phyloP scores from a whole-genome alignment of 495 filamentous ascomycete genomes.

The Aspergillus conjunctus region DNA sequence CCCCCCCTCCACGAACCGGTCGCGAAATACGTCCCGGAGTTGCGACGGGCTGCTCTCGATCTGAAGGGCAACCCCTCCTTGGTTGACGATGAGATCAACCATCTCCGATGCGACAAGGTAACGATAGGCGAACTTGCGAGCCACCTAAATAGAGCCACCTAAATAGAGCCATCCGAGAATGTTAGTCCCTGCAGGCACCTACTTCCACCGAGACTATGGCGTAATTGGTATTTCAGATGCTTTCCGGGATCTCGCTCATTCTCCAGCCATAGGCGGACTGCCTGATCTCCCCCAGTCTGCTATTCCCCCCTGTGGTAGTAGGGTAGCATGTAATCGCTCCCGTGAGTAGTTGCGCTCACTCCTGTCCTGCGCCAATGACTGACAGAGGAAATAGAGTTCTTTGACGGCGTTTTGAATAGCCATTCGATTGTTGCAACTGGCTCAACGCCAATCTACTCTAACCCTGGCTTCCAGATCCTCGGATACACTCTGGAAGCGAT shows the following conservation, averaged over 20 bases:
- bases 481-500: constrained; percentile 53
- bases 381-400: constrained; percentile 44
- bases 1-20: constrained; percentile 1
- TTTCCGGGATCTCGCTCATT: background rate
- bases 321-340: constrained; percentile 23
- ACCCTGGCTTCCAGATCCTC: constrained; percentile 57
- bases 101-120: constrained; percentile 53
- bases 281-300: constrained; percentile 29
- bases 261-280: constrained; percentile 26
- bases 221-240: background rate
- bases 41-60: background rate
- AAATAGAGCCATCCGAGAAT: too few species aligned
- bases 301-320: constrained; percentile 27
- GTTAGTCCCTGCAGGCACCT: constrained; percentile 9
- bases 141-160: constrained; percentile 52
- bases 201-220: background rate
- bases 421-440: constrained; percentile 52
- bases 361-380: background rate
- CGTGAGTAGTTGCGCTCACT: constrained; percentile 14
- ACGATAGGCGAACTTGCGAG: constrained; percentile 55
- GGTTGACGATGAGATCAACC: constrained; percentile 14
- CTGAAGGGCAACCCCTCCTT: constrained; percentile 4
- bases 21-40: background rate
- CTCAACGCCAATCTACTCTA: constrained; percentile 59
- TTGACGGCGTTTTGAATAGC: constrained; percentile 48